Conservation (phyloP, 306 rosid genomes). For the Neltuma alba region DNA sequence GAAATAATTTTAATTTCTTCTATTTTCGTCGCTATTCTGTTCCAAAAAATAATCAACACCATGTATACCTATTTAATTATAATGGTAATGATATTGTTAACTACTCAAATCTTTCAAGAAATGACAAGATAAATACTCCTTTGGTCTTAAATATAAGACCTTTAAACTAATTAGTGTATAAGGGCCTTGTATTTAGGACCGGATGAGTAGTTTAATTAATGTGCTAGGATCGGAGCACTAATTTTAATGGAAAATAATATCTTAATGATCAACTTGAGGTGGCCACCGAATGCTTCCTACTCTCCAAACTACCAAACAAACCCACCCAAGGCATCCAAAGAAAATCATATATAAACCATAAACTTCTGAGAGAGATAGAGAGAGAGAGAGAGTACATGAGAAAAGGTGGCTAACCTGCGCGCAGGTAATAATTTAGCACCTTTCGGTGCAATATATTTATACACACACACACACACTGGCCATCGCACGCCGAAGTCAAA, state of each 20-base stretch:
- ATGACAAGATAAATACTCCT: neutral
- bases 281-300: neutral
- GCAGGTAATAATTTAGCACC: neutral
- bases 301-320: neutral
- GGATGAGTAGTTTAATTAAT: too few relatives aligned
- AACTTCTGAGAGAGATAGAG: neutral
- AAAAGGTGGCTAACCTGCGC: neutral
- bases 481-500: neutral
- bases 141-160: too few relatives aligned
- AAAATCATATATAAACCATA: neutral
- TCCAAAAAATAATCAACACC: neutral
- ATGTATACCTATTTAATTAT: neutral
- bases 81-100: too few relatives aligned
- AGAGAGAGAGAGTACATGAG: neutral
- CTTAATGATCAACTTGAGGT: neutral
- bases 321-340: neutral
- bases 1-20: neutral
- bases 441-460: neutral
- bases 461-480: neutral
- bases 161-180: too few relatives aligned
- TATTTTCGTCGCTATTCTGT: neutral
- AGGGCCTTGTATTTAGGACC: too few relatives aligned
- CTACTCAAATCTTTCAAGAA: neutral
- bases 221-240: too few relatives aligned
- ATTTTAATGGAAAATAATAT: neutral